Base-by-base conservation (phyloP, 139 green algal species). In the Tetradesmus lagerheimii region DNA sequence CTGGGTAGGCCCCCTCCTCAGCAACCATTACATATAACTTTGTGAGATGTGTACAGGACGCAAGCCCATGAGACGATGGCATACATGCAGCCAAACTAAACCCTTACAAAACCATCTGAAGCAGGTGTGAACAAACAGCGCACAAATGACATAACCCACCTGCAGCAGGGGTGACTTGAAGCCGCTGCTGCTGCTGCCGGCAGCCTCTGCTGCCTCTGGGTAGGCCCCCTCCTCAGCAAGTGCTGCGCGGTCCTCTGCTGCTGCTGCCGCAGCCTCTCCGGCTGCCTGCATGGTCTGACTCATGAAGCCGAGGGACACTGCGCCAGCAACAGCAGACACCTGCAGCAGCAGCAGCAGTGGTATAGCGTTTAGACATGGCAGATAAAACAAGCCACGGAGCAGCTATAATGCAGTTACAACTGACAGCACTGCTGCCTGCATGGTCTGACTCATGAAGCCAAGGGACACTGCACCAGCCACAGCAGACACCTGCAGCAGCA, bases 291-390 rank as follows among this genome's bases (percentile, higher is more conserved):
- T 71, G 57, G 57, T 31, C 34, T 80, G 83, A 20, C n/a, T 66
- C 83, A 88, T 88, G 31, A 88, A 43, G 43, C 64, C 83, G 0
- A 88, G 62, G 71, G 43, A 77, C 27, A 88, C 83, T 5, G 64
- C 64, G 4, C 83, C 83, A 29, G 83, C 37, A 25, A 80, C 83
- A 64, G 83, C 83, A 43, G 83, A 88, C 35, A 88, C 83, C 83
- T 88, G 41, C 43, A 75, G 43, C 45, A 74, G 47, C 47, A 76
- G 47, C 47, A 86, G 45, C 80, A 86, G 39, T 43, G 67, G 79
- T n/a, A n/a, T n/a, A n/a, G n/a, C n/a, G n/a, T n/a, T n/a, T n/a
- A n/a, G n/a, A n/a, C 79, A 85, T 39, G 43, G 41, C 18, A 82
- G 76, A 34, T 67, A 23, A 14, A 50, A 62, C 12, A 11, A 62